Evolutionary conservation across 106 monocot species (phyloP).

Genomic region (Dendrobium catenatum): DNA sequence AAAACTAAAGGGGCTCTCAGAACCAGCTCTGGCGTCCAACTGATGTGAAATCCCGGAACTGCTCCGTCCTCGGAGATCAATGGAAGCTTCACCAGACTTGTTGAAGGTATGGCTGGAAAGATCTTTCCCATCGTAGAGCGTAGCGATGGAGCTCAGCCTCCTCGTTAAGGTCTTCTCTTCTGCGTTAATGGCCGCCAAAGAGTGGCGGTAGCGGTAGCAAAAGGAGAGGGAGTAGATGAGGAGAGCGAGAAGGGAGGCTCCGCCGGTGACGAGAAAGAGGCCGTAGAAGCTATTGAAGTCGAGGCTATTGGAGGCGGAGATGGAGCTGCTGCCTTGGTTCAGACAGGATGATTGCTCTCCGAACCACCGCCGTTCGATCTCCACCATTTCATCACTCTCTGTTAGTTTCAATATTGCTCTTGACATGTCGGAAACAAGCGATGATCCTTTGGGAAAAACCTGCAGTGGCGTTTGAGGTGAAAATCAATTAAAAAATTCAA

Average conservation of each 20-base stretch:
- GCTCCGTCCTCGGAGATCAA: neutral
- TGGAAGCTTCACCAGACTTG: neutral
- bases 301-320: conserved; percentile 10
- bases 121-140: conserved; percentile 14
- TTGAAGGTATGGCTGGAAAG: neutral
- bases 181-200: neutral
- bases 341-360: conserved; percentile 8
- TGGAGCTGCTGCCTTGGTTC: neutral
- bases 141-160: neutral
- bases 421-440: conserved; percentile 13
- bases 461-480: neutral
- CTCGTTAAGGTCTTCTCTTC: neutral
- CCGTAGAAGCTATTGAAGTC: conserved; percentile 31
- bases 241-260: conserved; percentile 15
- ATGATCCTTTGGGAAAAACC: conserved; percentile 18
- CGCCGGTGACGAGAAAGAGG: conserved; percentile 43
- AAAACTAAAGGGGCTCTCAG: conserved; percentile 4
- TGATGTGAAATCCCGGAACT: neutral
- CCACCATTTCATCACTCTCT: conserved; percentile 8
- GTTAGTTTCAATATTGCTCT: conserved; percentile 20
- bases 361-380: conserved; percentile 17
- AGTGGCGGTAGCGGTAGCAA: conserved; percentile 8
- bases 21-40: neutral
- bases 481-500: neutral
- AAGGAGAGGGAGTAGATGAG: conserved; percentile 17